phyloP scores from a whole-genome alignment of 345 rosid genomes.

The Citrus unshiu region DNA sequence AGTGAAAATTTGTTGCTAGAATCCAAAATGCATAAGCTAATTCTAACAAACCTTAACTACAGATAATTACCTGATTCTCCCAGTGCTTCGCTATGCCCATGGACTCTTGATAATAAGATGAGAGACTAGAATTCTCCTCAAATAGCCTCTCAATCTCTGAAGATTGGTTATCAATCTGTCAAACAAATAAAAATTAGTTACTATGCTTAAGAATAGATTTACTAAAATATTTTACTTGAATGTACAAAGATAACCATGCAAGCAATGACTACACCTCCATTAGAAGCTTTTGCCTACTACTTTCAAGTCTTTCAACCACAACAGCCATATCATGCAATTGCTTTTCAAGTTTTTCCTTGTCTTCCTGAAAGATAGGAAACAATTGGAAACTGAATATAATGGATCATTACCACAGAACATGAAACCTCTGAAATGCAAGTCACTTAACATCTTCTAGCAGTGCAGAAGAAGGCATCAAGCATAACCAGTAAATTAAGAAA shows the following conservation, averaged over 20 bases:
- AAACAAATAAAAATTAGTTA: not conserved
- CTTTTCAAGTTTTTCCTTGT: slow-evolving; percentile 77
- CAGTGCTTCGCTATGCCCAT: slow-evolving; percentile 56
- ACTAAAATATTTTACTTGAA: slow-evolving; percentile 4
- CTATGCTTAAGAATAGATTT: slow-evolving; percentile 1
- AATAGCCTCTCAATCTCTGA: slow-evolving; percentile 93
- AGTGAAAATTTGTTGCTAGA: too few species aligned
- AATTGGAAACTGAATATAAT: too few species aligned
- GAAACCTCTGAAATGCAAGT: not conserved
- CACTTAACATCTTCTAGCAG: not conserved
- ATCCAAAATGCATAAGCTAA: not conserved
- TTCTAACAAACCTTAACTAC: not conserved
- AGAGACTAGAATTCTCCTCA: slow-evolving; percentile 77
- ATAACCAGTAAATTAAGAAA: not conserved
- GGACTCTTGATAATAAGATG: slow-evolving; percentile 73
- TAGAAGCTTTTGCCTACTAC: slow-evolving; percentile 92
- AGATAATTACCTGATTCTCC: slow-evolving; percentile 62
- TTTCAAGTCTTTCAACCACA: slow-evolving; percentile 87
- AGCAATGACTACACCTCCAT: slow-evolving; percentile 55
- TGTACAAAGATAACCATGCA: slow-evolving; percentile 7
- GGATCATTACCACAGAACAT: too few species aligned
- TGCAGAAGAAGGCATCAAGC: not conserved
- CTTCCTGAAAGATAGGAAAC: slow-evolving; percentile 52
- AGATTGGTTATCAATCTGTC: slow-evolving; percentile 92
- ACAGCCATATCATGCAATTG: slow-evolving; percentile 96